phyloP scores from a whole-genome alignment of 306 rosid species.

The Gleditsia sinensis region DNA sequence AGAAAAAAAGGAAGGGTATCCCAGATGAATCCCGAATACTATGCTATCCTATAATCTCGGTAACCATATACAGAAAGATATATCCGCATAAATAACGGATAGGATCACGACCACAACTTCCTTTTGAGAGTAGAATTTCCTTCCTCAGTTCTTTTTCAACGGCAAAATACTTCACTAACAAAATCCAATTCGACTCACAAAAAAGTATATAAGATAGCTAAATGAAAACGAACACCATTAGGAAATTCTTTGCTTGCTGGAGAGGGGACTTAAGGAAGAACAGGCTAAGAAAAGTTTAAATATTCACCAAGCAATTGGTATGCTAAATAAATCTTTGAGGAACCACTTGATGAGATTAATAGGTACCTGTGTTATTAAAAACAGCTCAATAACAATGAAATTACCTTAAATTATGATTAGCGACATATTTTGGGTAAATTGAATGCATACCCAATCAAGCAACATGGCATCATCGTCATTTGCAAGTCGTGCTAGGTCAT shows the following conservation, averaged over 20 bases:
- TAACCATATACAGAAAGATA: no score
- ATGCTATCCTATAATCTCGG: no score
- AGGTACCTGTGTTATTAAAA: no score
- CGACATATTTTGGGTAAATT: neutral
- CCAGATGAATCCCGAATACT: no score
- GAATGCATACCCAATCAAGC: slow-evolving; percentile 81
- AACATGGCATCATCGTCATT: slow-evolving; percentile 78
- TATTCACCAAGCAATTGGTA: neutral
- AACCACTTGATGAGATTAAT: slow-evolving; percentile 10
- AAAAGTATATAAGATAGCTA: neutral
- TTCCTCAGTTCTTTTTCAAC: neutral
- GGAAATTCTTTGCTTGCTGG: neutral
- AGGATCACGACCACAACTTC: no score
- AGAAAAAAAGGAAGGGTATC: no score
- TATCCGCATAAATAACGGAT: no score
- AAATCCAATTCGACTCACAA: no score
- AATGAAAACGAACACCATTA: neutral
- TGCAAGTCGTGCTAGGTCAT: slow-evolving; percentile 89
- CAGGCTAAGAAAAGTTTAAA: neutral
- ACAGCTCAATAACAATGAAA: neutral
- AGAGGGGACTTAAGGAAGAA: no score
- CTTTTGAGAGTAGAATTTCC: neutral
- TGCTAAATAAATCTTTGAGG: neutral
- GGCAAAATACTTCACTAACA: no score
- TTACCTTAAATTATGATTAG: no score